Percentiles rank a stretch among this genome's conserved stretches.
phyloP scores from a whole-genome alignment of 371 early-diverging fungal genomes.

The Mortierella sp. region DNA sequence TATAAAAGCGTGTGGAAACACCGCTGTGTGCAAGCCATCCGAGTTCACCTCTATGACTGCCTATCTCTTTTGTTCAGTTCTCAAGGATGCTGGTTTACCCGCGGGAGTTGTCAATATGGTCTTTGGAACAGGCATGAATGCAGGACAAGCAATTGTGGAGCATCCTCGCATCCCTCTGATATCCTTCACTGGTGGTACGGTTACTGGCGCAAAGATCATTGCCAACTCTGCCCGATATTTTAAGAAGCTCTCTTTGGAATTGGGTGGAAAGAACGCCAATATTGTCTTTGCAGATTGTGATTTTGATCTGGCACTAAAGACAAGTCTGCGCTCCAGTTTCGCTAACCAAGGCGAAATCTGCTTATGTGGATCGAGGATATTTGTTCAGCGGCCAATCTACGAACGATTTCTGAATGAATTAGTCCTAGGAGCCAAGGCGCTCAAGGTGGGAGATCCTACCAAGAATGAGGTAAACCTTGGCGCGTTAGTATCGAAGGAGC shows the following conservation, averaged over 20 bases:
- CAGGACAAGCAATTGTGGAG: constrained; percentile 73
- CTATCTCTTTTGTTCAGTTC: constrained; percentile 69
- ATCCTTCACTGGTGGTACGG: constrained; percentile 85
- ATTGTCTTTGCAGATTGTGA: constrained; percentile 82
- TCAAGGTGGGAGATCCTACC: constrained; percentile 78
- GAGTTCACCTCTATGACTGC: constrained; percentile 82
- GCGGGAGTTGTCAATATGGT: constrained; percentile 85
- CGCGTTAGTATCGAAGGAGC: constrained; percentile 70
- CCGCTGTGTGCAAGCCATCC: constrained; percentile 80
- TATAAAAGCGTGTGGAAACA: constrained; percentile 67
- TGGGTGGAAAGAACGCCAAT: constrained; percentile 85
- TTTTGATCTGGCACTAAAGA: constrained; percentile 69
- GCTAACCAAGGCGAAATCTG: constrained; percentile 83
- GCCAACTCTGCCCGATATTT: constrained; percentile 62
- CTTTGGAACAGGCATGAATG: constrained; percentile 74
- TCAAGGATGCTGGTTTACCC: constrained; percentile 77
- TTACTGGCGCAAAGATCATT: constrained; percentile 73
- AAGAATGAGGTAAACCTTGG: constrained; percentile 68
- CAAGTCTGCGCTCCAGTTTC: constrained; percentile 70
- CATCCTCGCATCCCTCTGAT: constrained; percentile 76
- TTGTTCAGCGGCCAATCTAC: constrained; percentile 74
- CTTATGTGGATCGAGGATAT: constrained; percentile 75
- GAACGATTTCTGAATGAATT: constrained; percentile 67
- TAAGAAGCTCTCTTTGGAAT: constrained; percentile 81
- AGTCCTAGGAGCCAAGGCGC: constrained; percentile 53